Base-by-base conservation (phyloP, 2,329 filamentous ascomycete species). In the Cytospora piceicola region DNA sequence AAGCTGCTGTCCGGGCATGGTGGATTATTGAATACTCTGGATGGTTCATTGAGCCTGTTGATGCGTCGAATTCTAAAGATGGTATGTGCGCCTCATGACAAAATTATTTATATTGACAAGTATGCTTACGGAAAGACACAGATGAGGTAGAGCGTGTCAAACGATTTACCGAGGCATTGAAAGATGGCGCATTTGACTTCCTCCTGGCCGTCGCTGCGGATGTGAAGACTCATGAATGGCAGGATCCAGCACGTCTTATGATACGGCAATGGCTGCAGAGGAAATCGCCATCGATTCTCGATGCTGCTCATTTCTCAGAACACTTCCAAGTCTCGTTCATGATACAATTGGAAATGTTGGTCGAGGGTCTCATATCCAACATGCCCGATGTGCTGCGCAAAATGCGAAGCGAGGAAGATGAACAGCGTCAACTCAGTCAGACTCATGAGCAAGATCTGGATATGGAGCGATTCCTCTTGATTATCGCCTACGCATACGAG, bases 1-100 rank as follows among this genome's bases (percentile, higher is more conserved):
- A 94, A 71, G 92, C 94, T 55, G 90, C 92, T 4, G 85, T 94
- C 15, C 85, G 87, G 63, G 87, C 90, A 5, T 93, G 92, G 85
- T 99, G 95, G 95, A 84, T 97, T 56, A 90, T 92, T 36, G 93
- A 98, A 73, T 97, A 97, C 77, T 95, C 92, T 70, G 92, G 93
- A 3, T 92, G 93, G 82, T 97, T 94, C 75, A 83, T 92, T 65
- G 93, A 96, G 71, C 86, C 90, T 71, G 85, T 86, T 24, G 83
- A 86, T 39, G 63, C 52, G 15, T 82, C 85, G 68, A 83, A 85
- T 58, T 81, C 46, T 27, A 65, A 59, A 7, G 57, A 54, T 32
- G 81, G 81, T 83, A 69, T 72, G 76, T 65, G 30, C 24, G 39
- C 39, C 17, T 58, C 9, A 0, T 68, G 65, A 8, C 12, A 24